Percentiles rank a stretch among this genome's conserved stretches.
These are phyloP conservation scores for Asterochloris erici DNA, from an alignment of 139 green algal genomes.

Conservation along the genomic window DNA sequence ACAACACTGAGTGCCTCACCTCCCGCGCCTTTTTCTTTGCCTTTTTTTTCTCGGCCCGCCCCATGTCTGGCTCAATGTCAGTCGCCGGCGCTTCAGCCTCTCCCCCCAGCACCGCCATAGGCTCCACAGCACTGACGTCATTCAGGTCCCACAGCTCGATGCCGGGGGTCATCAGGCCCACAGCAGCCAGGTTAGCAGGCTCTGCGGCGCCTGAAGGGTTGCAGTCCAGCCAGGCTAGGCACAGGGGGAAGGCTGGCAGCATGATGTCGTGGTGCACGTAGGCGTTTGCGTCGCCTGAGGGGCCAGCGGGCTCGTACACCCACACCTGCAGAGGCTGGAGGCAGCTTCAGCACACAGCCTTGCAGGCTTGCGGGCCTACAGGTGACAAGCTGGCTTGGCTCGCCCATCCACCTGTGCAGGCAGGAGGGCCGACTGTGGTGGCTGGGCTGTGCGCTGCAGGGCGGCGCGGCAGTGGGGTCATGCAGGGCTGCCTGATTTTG, in stretches of 20 bases:
- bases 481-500: too few species aligned
- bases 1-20: not conserved
- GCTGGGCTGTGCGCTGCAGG: too few species aligned
- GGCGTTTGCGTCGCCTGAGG: slow-evolving; percentile 56
- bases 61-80: slow-evolving; percentile 41
- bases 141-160: slow-evolving; percentile 98
- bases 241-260: slow-evolving; percentile 91
- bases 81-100: slow-evolving; percentile 12
- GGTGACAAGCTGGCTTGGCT: not conserved
- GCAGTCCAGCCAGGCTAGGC: slow-evolving; percentile 85
- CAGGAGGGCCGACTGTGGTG: too few species aligned
- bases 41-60: slow-evolving; percentile 49
- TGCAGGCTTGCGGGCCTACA: not conserved
- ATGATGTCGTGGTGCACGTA: slow-evolving; percentile 98
- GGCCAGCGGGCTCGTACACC: slow-evolving; percentile 88
- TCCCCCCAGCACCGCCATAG: slow-evolving; percentile 71
- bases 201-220: not conserved
- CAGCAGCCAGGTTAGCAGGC: slow-evolving; percentile 75
- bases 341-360: not conserved
- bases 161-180: slow-evolving; percentile 87
- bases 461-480: too few species aligned
- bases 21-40: slow-evolving; percentile 42
- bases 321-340: slow-evolving; percentile 70
- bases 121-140: slow-evolving; percentile 81
- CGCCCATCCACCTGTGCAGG: not conserved